Evolutionary conservation across 2,329 filamentous ascomycete genomes (phyloP), one percentile per base, ranked within the genome.

Genomic region (Calonectria pseudoturangicola): DNA sequence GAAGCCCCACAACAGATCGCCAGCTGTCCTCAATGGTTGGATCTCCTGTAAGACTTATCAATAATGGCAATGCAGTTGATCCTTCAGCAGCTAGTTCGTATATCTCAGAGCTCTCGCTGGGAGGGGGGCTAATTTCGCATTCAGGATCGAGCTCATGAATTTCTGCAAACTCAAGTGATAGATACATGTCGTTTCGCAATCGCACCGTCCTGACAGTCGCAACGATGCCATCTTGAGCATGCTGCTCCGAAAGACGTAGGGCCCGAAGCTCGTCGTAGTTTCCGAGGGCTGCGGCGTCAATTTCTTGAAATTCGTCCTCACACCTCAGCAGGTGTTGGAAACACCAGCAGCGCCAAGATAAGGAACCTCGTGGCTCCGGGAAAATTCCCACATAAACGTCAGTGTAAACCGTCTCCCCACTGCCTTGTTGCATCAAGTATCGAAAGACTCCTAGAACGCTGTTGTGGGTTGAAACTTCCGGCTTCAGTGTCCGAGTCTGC

Each of bases 301-400:
- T n/a, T 15, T 6, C 15, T 21, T 1, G 7, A 12, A 15, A 2
- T 1, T 7, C 4, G 13, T 3, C 7, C 2, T 12, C 8, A 56
- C 33, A 9, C n/a, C 13, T 3, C 8, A 39, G 30, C 3, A n/a
- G 2, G 1, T 13, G 2, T 9, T 56, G 51, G 25, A 56, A 56
- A 25, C 51, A 56, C 51, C 51, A 56, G 6, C 30, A 56, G 9
- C 33, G 28, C 51, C 51, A 56, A 9, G 30, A 56, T 13, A 56
- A 39, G 16, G 18, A 18, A 0, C 51, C 51, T 6, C n/a, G 51
- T 13, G 12, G 30, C 2, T 33, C 51, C 3, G 51, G 51, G 25
- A 28, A 56, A 8, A 56, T 56, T 0, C 51, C 51, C 4, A 56
- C 51, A 36, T 56, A 56, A 25, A 56, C 28, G 33, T 56, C 51